Conservation (phyloP, 345 rosid species). For the Mangifera indica region DNA sequence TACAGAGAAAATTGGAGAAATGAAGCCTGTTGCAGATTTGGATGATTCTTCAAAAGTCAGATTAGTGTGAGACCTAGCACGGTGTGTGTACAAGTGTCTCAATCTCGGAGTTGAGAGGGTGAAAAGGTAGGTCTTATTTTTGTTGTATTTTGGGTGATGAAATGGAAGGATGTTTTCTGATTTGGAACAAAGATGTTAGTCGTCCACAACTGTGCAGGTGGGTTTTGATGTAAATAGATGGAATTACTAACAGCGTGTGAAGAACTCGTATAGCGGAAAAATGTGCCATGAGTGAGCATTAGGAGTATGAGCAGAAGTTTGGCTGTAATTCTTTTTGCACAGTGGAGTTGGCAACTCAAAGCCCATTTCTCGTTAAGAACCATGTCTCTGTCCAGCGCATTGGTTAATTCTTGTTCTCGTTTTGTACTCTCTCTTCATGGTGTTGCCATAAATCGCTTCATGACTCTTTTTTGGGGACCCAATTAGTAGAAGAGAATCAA, state of each 20-base stretch:
- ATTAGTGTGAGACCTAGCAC: too few relatives aligned
- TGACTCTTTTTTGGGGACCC: too few relatives aligned
- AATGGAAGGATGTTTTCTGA: slow-evolving; percentile 17
- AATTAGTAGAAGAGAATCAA: too few relatives aligned
- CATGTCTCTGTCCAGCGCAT: too few relatives aligned
- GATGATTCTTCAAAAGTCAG: too few relatives aligned
- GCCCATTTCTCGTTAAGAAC: too few relatives aligned
- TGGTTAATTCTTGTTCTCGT: too few relatives aligned
- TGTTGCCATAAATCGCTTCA: too few relatives aligned
- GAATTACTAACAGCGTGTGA: slow-evolving; percentile 26
- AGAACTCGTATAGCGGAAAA: slow-evolving; percentile 40
- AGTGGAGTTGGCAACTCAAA: slow-evolving; percentile 12
- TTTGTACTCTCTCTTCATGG: too few relatives aligned
- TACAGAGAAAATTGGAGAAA: slow-evolving; percentile 9
- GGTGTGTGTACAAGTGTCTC: background rate
- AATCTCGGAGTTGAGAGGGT: slow-evolving; percentile 18
- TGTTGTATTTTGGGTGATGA: slow-evolving; percentile 28
- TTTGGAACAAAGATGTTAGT: slow-evolving; percentile 20
- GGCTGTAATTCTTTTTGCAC: slow-evolving; percentile 29
- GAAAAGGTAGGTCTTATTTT: slow-evolving; percentile 12
- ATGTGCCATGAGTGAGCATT: slow-evolving; percentile 14
- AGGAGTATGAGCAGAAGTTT: slow-evolving; percentile 10
- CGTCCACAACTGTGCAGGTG: background rate
- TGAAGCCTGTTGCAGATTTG: background rate
- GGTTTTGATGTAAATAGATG: slow-evolving; percentile 38